Evolutionary conservation across 2,329 filamentous ascomycete genomes (phyloP).

Genomic region (Microcyclospora pomicola): DNA sequence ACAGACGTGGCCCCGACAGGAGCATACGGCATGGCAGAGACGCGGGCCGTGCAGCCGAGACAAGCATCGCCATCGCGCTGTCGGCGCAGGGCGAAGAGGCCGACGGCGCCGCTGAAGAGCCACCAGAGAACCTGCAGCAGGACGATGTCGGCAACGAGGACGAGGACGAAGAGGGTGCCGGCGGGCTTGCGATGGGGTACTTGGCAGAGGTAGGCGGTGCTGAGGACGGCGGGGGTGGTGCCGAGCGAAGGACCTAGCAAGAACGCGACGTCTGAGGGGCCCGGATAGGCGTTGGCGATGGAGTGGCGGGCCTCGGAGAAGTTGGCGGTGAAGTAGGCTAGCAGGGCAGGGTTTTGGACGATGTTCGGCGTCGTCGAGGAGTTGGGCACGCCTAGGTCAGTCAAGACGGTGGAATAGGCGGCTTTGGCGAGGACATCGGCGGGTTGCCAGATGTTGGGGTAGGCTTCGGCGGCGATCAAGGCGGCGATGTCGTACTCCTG

Average conservation of each 20-base stretch:
- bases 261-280: conserved; percentile 1
- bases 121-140: conserved; percentile 10
- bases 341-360: conserved; percentile 1
- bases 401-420: conserved; percentile 6
- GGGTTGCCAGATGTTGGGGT: conserved; percentile 6
- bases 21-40: too few relatives aligned
- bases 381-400: conserved; percentile 6
- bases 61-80: too few relatives aligned
- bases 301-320: conserved; percentile 3
- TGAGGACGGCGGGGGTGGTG: conserved; percentile 5
- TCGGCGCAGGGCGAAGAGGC: too few relatives aligned
- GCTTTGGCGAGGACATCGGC: conserved; percentile 8
- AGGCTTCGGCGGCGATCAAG: conserved; percentile 1
- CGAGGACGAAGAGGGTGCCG: conserved; percentile 6
- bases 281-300: conserved; percentile 4
- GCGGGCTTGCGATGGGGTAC: conserved; percentile 7
- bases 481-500: conserved; percentile 1
- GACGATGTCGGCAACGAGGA: conserved; percentile 10
- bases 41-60: too few relatives aligned
- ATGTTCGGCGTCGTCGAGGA: conserved; percentile 3
- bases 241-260: conserved; percentile 1
- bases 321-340: conserved; percentile 8
- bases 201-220: conserved; percentile 9
- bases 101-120: conserved; percentile 1
- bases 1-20: too few relatives aligned